phyloP scores from a whole-genome alignment of 495 filamentous ascomycete genomes.

The Acidomyces sp. region DNA sequence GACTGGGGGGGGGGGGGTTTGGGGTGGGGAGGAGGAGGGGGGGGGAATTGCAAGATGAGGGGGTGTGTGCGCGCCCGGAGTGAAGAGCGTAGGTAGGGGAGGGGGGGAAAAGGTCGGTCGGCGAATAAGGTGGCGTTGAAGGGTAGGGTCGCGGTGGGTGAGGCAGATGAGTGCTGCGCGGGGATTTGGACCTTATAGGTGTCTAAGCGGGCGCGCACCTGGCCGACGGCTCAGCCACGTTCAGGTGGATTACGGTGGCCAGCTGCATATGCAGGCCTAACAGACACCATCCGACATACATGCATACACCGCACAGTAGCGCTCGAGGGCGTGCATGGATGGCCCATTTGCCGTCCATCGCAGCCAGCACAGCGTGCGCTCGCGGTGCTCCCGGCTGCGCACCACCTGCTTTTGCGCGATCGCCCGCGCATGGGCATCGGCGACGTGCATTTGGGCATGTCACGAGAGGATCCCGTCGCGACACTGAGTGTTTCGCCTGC shows the following conservation, averaged over 20 bases:
- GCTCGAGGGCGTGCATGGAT: too few species aligned
- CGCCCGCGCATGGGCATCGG: too few species aligned
- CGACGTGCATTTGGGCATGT: too few species aligned
- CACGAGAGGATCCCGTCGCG: too few species aligned
- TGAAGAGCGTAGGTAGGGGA: not conserved
- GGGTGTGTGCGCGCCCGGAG: constrained; percentile 9
- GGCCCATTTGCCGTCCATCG: too few species aligned
- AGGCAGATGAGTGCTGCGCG: constrained; percentile 1
- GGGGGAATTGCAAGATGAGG: constrained; percentile 7
- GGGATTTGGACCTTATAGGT: constrained; percentile 8
- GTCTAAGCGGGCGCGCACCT: not conserved
- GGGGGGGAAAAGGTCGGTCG: constrained; percentile 3
- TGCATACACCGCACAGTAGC: not conserved
- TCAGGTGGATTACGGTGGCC: constrained; percentile 6
- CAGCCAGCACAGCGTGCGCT: too few species aligned
- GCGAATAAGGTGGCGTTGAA: constrained; percentile 12
- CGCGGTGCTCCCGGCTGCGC: too few species aligned
- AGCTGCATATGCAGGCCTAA: too few species aligned
- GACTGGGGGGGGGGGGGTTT: not conserved
- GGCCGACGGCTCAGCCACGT: constrained; percentile 6
- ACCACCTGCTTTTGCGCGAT: too few species aligned
- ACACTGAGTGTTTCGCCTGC: too few species aligned
- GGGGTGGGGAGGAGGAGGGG: not conserved
- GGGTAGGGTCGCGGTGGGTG: constrained; percentile 8
- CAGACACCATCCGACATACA: not conserved